Evolutionary conservation across 1,284 basidiomycete genomes (phyloP).

Genomic region (Puccinia horiana): DNA sequence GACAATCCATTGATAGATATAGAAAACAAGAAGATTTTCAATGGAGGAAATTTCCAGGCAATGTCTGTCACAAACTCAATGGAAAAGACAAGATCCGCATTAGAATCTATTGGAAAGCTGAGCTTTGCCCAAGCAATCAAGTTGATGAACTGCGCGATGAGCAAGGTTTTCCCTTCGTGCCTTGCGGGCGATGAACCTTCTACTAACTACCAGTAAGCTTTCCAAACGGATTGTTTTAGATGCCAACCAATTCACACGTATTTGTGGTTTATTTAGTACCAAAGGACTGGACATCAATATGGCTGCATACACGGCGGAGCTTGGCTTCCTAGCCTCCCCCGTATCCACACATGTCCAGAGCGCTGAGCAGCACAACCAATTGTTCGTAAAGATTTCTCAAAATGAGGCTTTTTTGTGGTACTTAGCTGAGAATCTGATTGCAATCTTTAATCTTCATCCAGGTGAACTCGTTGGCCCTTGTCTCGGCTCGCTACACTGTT

Average conservation of each 20-base stretch:
- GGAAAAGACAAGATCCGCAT: constrained; percentile 78
- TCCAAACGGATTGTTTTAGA: background rate
- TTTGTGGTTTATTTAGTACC: constrained; percentile 61
- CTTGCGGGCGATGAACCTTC: constrained; percentile 73
- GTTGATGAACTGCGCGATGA: constrained; percentile 76
- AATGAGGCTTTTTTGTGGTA: background rate
- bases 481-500: constrained; percentile 75
- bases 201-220: constrained; percentile 40
- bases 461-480: constrained; percentile 72
- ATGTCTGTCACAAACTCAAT: constrained; percentile 83
- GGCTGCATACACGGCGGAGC: constrained; percentile 76
- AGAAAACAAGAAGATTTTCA: constrained; percentile 69
- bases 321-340: constrained; percentile 77
- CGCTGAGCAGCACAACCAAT: constrained; percentile 69
- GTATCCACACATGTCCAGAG: constrained; percentile 80
- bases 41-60: constrained; percentile 85
- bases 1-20: constrained; percentile 75
- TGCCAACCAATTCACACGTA: background rate
- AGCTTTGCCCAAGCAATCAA: constrained; percentile 81
- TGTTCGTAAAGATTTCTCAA: constrained; percentile 62
- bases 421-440: background rate
- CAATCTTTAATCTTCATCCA: background rate
- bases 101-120: constrained; percentile 79
- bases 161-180: constrained; percentile 76
- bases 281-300: constrained; percentile 84